Base-by-base conservation (phyloP, 2,329 filamentous ascomycete species). In the Monilinia aucupariae region DNA sequence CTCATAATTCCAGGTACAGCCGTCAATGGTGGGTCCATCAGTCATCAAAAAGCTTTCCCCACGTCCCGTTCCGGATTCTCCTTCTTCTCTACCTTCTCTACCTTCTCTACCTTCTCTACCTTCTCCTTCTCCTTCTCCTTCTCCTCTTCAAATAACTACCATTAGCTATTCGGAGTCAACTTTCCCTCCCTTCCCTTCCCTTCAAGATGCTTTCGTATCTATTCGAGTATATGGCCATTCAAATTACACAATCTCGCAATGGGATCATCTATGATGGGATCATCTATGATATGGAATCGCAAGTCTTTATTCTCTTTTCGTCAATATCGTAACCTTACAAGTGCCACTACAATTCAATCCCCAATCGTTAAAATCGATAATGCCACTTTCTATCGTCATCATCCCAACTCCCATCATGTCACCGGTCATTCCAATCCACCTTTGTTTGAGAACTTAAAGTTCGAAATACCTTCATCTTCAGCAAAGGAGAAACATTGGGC, bases 311-410 rank as follows among this genome's bases (percentile, higher is more conserved):
- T 50, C 22, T 37, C 43, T 34, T 32, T 56, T 30, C 68, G 68
- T 53, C 55, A 53, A 45, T 70, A 70, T 68, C 64, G 61, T 49
- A n/a, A n/a, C n/a, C n/a, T n/a, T n/a, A 65, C 66, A 47, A 64
- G 60, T 22, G 50, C 53, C 20, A 61, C 59, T 27, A 53, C 54
- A 45, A 22, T 64, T 64, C 76, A 76, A 63, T 76, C 78, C 27
- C 86, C 89, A 48, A 80, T 92, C 64, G 83, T 96, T 67, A 80
- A 80, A 70, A 92, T 96, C 72, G 73, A 82, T 71, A 86, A 92
- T 77, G 92, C 84, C 75, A 93, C 90, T 0, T 96, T 96, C 76
- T 96, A 93, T 77, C 85, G 86, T 48, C 82, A 86, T 56, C 87
- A 92, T 74, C 90, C 90, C 15, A 81, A 77, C 56, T 76, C 81